Conservation (phyloP, 805 yeast species). For the Schizosaccharomyces lindneri region DNA sequence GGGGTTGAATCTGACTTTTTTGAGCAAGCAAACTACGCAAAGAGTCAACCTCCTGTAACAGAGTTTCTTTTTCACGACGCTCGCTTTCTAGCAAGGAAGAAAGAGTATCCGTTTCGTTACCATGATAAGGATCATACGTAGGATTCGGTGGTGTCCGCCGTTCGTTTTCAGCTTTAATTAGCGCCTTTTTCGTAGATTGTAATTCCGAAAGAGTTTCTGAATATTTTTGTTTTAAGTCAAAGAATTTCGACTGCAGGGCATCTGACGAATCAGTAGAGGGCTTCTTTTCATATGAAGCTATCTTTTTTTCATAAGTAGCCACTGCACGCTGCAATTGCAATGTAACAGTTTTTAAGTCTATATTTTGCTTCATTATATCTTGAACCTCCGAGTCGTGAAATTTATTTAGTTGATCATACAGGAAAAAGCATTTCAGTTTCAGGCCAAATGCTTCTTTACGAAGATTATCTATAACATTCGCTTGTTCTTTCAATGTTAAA, state of each 20-base stretch:
- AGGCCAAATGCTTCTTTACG: constrained; percentile 10
- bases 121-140: not conserved
- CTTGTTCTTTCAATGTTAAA: constrained; percentile 9
- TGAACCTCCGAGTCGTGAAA: constrained; percentile 9
- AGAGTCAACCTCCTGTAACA: not conserved
- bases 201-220: not conserved
- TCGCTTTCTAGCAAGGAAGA: not conserved
- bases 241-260: not conserved
- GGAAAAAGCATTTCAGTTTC: constrained; percentile 8
- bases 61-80: not conserved
- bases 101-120: not conserved
- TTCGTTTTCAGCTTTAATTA: not conserved
- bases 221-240: not conserved
- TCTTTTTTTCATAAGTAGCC: constrained; percentile 5
- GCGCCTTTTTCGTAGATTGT: not conserved
- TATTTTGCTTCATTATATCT: constrained; percentile 8
- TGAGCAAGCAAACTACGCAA: not conserved
- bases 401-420: constrained; percentile 9
- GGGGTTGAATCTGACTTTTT: not conserved
- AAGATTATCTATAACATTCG: constrained; percentile 8
- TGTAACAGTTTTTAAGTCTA: constrained; percentile 8
- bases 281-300: constrained; percentile 6
- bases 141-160: not conserved
- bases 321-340: constrained; percentile 8
- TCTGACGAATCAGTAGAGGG: not conserved